Conservation (phyloP, 2,329 filamentous ascomycete species). For the Pyricularia sp. region DNA sequence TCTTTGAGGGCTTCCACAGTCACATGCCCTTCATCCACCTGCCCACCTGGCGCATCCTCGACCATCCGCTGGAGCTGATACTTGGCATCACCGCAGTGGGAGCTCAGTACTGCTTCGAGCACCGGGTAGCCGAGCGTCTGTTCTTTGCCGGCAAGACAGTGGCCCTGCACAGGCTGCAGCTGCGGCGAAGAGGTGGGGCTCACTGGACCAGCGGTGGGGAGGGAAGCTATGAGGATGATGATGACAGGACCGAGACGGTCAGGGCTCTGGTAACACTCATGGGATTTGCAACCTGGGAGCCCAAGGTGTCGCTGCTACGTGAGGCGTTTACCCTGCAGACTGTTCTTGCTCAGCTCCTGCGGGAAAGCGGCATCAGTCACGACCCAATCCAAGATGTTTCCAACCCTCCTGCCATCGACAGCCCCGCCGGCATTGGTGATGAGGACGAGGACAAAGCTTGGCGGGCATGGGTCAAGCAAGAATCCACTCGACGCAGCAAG, state of each 20-base stretch:
- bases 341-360: slow-evolving; percentile 42
- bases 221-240: background rate
- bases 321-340: slow-evolving; percentile 49
- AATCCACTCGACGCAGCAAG: slow-evolving; percentile 43
- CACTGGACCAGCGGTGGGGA: background rate
- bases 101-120: slow-evolving; percentile 38
- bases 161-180: slow-evolving; percentile 15
- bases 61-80: slow-evolving; percentile 27
- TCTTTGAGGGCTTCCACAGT: slow-evolving; percentile 27
- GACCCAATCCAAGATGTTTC: background rate
- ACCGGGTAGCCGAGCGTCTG: slow-evolving; percentile 39
- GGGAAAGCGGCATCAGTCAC: slow-evolving; percentile 24
- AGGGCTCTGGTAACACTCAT: slow-evolving; percentile 42
- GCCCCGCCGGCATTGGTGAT: background rate
- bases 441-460: background rate
- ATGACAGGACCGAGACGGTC: slow-evolving; percentile 34
- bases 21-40: slow-evolving; percentile 31
- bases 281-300: slow-evolving; percentile 50
- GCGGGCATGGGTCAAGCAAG: slow-evolving; percentile 37
- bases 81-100: slow-evolving; percentile 40
- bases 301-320: slow-evolving; percentile 39
- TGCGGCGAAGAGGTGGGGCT: background rate
- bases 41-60: slow-evolving; percentile 7
- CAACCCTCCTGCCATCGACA: background rate
- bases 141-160: slow-evolving; percentile 48